Conservation (phyloP, 2,329 filamentous ascomycete genomes). For the Metarhizium album region DNA sequence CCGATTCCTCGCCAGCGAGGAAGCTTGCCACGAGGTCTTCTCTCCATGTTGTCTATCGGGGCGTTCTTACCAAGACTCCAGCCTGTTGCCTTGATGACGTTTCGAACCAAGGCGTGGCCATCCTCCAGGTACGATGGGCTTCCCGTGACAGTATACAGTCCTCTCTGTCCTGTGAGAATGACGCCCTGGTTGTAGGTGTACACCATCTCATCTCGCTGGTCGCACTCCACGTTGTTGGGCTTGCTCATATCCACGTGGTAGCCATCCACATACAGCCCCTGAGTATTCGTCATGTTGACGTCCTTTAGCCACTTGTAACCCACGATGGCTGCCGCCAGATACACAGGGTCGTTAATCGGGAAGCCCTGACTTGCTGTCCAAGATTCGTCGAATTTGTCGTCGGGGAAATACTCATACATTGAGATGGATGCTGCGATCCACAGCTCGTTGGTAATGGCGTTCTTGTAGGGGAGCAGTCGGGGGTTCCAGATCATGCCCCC, state of each 20-base stretch:
- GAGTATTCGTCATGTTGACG: conserved; percentile 69
- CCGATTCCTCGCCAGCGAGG: conserved; percentile 66
- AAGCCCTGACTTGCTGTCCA: conserved; percentile 32
- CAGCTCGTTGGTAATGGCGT: conserved; percentile 89
- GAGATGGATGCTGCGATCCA: conserved; percentile 74
- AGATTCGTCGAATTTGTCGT: conserved; percentile 63
- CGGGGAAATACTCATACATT: conserved; percentile 87
- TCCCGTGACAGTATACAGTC: conserved; percentile 69
- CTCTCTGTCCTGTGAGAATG: conserved; percentile 68
- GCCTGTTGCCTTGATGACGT: conserved; percentile 68
- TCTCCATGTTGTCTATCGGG: conserved; percentile 29
- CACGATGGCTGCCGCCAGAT: conserved; percentile 62
- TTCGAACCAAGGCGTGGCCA: conserved; percentile 64
- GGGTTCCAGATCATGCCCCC: conserved; percentile 93
- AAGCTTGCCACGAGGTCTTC: conserved; percentile 24
- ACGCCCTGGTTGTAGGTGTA: conserved; percentile 97
- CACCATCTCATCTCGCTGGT: conserved; percentile 75
- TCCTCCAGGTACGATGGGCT: conserved; percentile 62
- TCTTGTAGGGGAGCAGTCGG: conserved; percentile 74
- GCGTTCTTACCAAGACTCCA: conserved; percentile 43
- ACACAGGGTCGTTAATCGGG: conserved; percentile 42
- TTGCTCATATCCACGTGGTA: conserved; percentile 64
- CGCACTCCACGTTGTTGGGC: conserved; percentile 61
- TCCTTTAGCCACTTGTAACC: conserved; percentile 71
- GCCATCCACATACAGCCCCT: conserved; percentile 74